Evolutionary conservation across 345 rosid species (phyloP), one percentile per base, ranked within the genome.

Genomic region (Dimocarpus longan): DNA sequence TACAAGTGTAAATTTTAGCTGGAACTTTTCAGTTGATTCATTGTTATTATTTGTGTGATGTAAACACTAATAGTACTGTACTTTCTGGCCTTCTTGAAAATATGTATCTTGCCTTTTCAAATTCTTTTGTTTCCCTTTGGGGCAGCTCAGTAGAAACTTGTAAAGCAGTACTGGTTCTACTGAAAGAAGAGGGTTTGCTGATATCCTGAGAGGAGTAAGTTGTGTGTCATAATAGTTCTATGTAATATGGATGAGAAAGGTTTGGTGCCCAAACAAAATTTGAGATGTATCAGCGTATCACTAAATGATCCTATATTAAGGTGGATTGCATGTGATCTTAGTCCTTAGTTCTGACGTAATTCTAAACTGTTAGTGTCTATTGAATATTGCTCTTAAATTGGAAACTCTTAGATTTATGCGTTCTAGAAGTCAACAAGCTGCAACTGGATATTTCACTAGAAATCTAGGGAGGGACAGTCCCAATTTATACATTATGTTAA

Each of bases 21-120:
- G 54, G 22, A 37, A 43, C 37, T 37, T 66, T 67, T 52, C 21
- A 52, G 37, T 1, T 66, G 16, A 54, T 76, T 52, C 40, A 52
- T 54, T 65, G 48, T 26, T 66, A 28, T 67, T 76, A 16, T 75
- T 37, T 52, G 52, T 67, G 42, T 57, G 28, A 42, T 75, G 11
- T 46, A 7, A 18, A 16, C 8, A 16, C 1, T 26, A 26, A 1
- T 26, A 26, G 19, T 26, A 11, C 57, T 42, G 44, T 73, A 42
- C 43, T 63, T 74, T 28, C 39, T 43, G 42, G 39, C 46, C 40
- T 59, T n/a, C 19, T 75, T 66, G 28, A 65, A 48, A 46, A 6
- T 32, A 28, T 75, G 57, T 44, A 48, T 5, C 28, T 52, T 65
- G 63, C 48, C 63, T 67, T 15, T 67, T 56, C 66, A 76, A 52